These are phyloP conservation scores for Turnera subulata DNA, from an alignment of 345 rosid species.

Conservation along the genomic window DNA sequence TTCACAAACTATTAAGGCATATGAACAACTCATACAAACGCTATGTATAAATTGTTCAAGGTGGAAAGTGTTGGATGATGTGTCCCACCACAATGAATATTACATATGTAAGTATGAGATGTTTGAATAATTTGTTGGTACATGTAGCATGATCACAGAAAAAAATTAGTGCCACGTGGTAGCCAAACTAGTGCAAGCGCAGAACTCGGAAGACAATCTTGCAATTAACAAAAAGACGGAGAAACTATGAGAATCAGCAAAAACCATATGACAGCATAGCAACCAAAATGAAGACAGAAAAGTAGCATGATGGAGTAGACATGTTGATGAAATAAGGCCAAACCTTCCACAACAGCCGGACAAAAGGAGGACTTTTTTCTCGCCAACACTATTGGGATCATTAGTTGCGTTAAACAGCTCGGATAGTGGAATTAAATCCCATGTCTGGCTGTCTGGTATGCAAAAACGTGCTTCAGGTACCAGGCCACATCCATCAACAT, in stretches of 20 bases:
- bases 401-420: slow-evolving; percentile 36
- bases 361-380: slow-evolving; percentile 53
- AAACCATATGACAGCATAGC: background rate
- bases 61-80: too few relatives aligned
- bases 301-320: slow-evolving; percentile 3
- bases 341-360: slow-evolving; percentile 79
- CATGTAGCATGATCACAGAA: too few relatives aligned
- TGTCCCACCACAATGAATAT: too few relatives aligned
- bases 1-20: too few relatives aligned
- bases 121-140: too few relatives aligned
- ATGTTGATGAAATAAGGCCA: slow-evolving; percentile 5
- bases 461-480: slow-evolving; percentile 62
- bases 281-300: background rate
- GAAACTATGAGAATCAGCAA: background rate
- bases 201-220: background rate
- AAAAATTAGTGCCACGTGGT: too few relatives aligned
- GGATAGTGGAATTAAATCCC: slow-evolving; percentile 73
- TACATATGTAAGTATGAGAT: too few relatives aligned
- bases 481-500: slow-evolving; percentile 48
- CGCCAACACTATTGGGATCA: slow-evolving; percentile 34
- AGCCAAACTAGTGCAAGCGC: too few relatives aligned
- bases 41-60: too few relatives aligned
- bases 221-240: background rate
- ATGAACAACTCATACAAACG: too few relatives aligned
- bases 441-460: slow-evolving; percentile 68